Evolutionary conservation across 2,329 filamentous ascomycete species (phyloP).

Genomic region (Teratosphaeria viscida): DNA sequence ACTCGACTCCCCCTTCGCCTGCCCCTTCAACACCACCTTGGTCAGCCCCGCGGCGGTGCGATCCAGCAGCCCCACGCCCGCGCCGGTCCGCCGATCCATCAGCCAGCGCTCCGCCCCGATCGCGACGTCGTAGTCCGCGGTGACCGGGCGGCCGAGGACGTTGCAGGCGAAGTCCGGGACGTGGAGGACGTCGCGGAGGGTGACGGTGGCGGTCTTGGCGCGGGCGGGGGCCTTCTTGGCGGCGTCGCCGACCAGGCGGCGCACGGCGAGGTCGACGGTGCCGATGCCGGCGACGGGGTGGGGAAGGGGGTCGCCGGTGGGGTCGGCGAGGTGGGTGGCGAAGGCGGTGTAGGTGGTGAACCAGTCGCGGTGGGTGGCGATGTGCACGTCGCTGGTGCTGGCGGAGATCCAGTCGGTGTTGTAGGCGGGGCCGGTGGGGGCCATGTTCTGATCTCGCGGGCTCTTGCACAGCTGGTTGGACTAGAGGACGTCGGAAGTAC

Average conservation of each 20-base stretch:
- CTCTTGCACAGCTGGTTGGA: too few species aligned
- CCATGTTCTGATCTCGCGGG: conserved; percentile 15
- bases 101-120: conserved; percentile 9
- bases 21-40: conserved; percentile 4
- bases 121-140: conserved; percentile 8
- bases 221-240: conserved; percentile 1
- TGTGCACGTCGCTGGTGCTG: conserved; percentile 10
- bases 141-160: conserved; percentile 6
- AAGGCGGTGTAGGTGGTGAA: conserved; percentile 6
- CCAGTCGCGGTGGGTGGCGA: conserved; percentile 13
- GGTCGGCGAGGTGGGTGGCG: neutral
- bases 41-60: conserved; percentile 5
- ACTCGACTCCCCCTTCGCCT: conserved; percentile 3
- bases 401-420: conserved; percentile 12
- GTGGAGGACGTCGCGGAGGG: conserved; percentile 8
- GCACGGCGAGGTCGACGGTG: conserved; percentile 3
- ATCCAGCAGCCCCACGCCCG: conserved; percentile 8
- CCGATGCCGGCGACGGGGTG: conserved; percentile 2
- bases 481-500: too few species aligned
- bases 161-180: conserved; percentile 7
- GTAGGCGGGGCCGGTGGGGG: conserved; percentile 9
- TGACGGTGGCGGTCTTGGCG: conserved; percentile 1
- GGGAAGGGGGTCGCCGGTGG: neutral
- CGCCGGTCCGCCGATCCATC: conserved; percentile 6
- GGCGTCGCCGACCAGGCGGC: neutral